These are phyloP conservation scores for Pichia californica DNA, from an alignment of 805 yeast genomes.

Conservation along the genomic window DNA sequence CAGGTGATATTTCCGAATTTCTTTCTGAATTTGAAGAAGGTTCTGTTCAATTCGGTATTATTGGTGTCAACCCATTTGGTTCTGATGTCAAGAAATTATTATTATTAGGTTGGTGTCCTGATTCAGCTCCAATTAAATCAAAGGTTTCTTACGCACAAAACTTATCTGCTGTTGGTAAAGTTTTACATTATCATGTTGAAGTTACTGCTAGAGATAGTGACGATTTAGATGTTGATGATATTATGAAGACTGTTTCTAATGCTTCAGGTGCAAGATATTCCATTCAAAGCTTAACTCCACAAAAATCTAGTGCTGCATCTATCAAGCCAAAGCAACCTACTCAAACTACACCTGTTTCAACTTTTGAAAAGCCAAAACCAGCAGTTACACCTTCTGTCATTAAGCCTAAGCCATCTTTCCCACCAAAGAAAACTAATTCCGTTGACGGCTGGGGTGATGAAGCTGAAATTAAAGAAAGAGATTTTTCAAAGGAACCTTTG, in stretches of 20 bases:
- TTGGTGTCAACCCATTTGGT: slow-evolving; percentile 85
- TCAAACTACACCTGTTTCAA: slow-evolving; percentile 27
- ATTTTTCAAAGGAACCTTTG: slow-evolving; percentile 43
- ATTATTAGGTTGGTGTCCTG: slow-evolving; percentile 95
- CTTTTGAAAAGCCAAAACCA: background rate
- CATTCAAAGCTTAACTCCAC: slow-evolving; percentile 35
- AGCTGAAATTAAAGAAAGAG: slow-evolving; percentile 49
- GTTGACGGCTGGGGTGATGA: slow-evolving; percentile 71
- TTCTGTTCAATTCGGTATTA: slow-evolving; percentile 83
- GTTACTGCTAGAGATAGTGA: slow-evolving; percentile 93
- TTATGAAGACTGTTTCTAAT: slow-evolving; percentile 69
- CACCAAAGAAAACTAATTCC: slow-evolving; percentile 16
- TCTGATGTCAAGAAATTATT: slow-evolving; percentile 81
- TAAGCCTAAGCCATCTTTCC: slow-evolving; percentile 7
- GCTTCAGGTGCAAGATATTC: slow-evolving; percentile 97
- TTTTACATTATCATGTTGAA: slow-evolving; percentile 89
- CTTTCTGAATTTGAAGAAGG: slow-evolving; percentile 80
- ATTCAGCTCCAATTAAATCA: slow-evolving; percentile 77
- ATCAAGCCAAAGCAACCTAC: slow-evolving; percentile 25
- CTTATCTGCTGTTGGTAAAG: slow-evolving; percentile 66
- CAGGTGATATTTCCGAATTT: slow-evolving; percentile 69
- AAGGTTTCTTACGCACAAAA: slow-evolving; percentile 72
- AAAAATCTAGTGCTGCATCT: slow-evolving; percentile 22
- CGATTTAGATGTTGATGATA: slow-evolving; percentile 75
- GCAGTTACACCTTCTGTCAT: slow-evolving; percentile 15